Conservation (phyloP, 2,329 filamentous ascomycete genomes). For the Cercospora sp. region DNA sequence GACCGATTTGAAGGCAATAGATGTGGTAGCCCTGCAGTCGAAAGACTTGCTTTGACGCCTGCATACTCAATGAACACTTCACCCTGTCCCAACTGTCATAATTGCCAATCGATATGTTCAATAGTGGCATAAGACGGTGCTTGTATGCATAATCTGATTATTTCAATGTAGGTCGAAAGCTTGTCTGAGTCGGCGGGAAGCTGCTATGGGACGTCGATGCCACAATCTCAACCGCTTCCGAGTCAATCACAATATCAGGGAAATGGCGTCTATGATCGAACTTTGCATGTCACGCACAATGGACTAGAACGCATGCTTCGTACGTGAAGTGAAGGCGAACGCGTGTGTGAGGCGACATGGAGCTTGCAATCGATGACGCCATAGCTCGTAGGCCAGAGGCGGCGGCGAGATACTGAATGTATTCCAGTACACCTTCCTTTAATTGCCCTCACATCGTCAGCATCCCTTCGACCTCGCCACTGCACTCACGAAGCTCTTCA, state of each 20-base stretch:
- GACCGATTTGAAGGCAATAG: background rate
- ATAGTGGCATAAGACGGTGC: background rate
- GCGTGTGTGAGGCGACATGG: background rate
- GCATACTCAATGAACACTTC: background rate
- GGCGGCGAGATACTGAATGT: slow-evolving; percentile 2
- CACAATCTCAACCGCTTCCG: too few relatives aligned
- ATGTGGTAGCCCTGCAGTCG: background rate
- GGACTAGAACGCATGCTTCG: background rate
- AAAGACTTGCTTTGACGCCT: background rate
- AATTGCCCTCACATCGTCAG: background rate
- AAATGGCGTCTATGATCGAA: too few relatives aligned
- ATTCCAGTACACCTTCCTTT: background rate
- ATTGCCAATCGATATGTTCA: background rate
- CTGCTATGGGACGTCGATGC: too few relatives aligned
- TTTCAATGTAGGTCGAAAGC: background rate
- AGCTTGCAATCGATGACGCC: background rate
- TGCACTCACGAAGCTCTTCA: slow-evolving; percentile 32
- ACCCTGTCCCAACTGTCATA: background rate
- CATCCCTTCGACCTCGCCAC: slow-evolving; percentile 9
- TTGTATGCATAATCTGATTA: background rate
- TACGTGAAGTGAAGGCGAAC: background rate
- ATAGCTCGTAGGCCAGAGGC: background rate
- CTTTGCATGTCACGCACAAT: background rate
- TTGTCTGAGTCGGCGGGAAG: too few relatives aligned
- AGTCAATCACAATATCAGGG: too few relatives aligned